These are phyloP conservation scores for Persicaria tinctoria DNA, from an alignment of 148 eudicot genomes.

Conservation along the genomic window DNA sequence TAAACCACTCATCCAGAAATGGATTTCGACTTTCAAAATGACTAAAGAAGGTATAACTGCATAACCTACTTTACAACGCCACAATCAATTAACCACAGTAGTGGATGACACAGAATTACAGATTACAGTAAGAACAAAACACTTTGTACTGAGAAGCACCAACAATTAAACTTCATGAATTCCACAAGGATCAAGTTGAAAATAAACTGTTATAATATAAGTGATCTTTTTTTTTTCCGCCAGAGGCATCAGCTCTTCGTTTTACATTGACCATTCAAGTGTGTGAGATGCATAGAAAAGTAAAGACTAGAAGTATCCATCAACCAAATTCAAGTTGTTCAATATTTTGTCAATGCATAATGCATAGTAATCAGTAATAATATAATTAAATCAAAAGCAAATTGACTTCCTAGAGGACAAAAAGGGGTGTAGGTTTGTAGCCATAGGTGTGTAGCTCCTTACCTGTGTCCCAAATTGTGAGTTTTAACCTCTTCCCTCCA, in stretches of 20 bases:
- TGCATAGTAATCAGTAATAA: too few species aligned
- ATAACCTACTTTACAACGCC: too few species aligned
- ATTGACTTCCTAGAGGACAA: too few species aligned
- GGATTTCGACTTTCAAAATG: not conserved
- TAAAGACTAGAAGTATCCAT: not conserved
- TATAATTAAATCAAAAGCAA: too few species aligned
- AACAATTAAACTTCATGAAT: too few species aligned
- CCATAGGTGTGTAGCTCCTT: not conserved
- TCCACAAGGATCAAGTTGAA: not conserved
- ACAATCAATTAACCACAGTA: too few species aligned
- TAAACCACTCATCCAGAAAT: conserved; percentile 11
- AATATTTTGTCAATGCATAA: too few species aligned
- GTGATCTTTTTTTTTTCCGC: too few species aligned
- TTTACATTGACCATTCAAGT: not conserved
- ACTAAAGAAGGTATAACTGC: not conserved
- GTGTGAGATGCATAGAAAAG: not conserved
- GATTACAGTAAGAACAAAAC: too few species aligned
- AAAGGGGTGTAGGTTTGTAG: too few species aligned
- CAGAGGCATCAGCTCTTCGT: not conserved
- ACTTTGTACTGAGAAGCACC: too few species aligned
- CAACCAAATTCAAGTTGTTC: not conserved
- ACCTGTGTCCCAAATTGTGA: conserved; percentile 98
- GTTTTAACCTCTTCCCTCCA: conserved; percentile 77
- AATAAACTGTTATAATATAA: not conserved
- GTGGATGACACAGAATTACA: too few species aligned